Conservation (phyloP, 2,329 filamentous ascomycete genomes). For the Pseudogymnoascus sp. region DNA sequence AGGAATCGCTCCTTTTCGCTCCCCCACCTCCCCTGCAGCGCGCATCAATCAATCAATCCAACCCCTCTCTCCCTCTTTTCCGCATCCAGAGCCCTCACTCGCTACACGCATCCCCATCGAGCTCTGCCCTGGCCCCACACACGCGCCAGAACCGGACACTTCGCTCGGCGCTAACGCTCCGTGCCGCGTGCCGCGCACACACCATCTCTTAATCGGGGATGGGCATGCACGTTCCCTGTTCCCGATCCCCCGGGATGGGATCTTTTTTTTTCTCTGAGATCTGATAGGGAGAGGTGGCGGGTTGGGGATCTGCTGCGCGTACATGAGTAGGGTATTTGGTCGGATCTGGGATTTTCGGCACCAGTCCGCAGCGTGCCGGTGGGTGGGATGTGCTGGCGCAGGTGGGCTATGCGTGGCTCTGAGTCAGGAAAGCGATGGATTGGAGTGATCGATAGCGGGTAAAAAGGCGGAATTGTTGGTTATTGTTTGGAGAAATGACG, state of each 20-base stretch:
- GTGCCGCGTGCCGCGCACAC: conserved; percentile 4
- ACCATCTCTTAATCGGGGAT: background rate
- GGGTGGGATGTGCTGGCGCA: background rate
- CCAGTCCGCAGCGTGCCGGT: background rate
- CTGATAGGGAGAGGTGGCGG: background rate
- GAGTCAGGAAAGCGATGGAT: background rate
- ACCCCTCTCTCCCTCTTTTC: background rate
- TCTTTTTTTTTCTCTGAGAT: background rate
- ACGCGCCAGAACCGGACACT: conserved; percentile 1
- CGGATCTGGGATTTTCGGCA: background rate
- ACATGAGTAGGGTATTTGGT: background rate
- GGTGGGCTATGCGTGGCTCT: background rate
- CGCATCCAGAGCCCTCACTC: background rate
- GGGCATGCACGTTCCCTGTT: background rate
- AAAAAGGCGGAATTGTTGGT: background rate
- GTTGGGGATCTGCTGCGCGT: conserved; percentile 3
- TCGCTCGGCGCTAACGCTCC: background rate
- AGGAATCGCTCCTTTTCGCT: background rate
- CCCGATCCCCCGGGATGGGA: conserved; percentile 4
- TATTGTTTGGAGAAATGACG: background rate
- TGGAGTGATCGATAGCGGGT: background rate
- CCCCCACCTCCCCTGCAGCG: background rate
- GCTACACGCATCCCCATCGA: background rate
- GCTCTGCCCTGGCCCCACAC: background rate
- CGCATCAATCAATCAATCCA: conserved; percentile 4